These are phyloP conservation scores for Yamadazyma taylorii DNA, from an alignment of 1,139 yeast genomes.

Conservation along the genomic window DNA sequence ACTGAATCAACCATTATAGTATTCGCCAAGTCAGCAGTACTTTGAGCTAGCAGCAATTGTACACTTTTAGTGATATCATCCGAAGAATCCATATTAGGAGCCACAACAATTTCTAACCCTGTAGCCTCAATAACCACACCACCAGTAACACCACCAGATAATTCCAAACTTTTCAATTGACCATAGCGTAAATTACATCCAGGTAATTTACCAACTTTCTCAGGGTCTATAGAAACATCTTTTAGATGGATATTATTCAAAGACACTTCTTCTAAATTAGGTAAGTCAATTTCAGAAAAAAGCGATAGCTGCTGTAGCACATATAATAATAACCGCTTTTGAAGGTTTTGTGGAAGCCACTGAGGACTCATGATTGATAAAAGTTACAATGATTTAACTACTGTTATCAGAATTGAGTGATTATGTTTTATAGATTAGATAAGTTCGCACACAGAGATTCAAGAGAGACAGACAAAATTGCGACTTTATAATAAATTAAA, in stretches of 20 bases:
- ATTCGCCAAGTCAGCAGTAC: slow-evolving; percentile 64
- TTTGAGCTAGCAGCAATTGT: slow-evolving; percentile 55
- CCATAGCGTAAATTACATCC: slow-evolving; percentile 70
- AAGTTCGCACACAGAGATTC: slow-evolving; percentile 1
- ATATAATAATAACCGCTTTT: slow-evolving; percentile 75
- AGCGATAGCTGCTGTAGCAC: slow-evolving; percentile 80
- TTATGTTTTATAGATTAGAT: slow-evolving; percentile 3
- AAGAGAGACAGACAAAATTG: too few relatives aligned
- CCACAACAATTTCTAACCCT: slow-evolving; percentile 57
- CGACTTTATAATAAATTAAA: too few relatives aligned
- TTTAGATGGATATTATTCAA: slow-evolving; percentile 53
- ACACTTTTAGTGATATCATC: slow-evolving; percentile 32
- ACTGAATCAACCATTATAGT: slow-evolving; percentile 44
- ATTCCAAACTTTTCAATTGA: slow-evolving; percentile 51
- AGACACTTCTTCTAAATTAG: slow-evolving; percentile 75
- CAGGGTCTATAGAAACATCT: slow-evolving; percentile 72
- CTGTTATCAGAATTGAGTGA: slow-evolving; percentile 1
- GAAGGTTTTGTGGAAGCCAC: slow-evolving; percentile 84
- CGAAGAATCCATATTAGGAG: slow-evolving; percentile 41
- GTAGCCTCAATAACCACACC: slow-evolving; percentile 65
- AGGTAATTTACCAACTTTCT: slow-evolving; percentile 62
- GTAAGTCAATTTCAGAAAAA: slow-evolving; percentile 78
- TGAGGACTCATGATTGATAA: slow-evolving; percentile 50
- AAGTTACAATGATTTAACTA: too few relatives aligned
- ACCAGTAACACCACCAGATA: slow-evolving; percentile 51